phyloP scores from a whole-genome alignment of 768 basidiomycete genomes.

The Panaeolus cyanescens region DNA sequence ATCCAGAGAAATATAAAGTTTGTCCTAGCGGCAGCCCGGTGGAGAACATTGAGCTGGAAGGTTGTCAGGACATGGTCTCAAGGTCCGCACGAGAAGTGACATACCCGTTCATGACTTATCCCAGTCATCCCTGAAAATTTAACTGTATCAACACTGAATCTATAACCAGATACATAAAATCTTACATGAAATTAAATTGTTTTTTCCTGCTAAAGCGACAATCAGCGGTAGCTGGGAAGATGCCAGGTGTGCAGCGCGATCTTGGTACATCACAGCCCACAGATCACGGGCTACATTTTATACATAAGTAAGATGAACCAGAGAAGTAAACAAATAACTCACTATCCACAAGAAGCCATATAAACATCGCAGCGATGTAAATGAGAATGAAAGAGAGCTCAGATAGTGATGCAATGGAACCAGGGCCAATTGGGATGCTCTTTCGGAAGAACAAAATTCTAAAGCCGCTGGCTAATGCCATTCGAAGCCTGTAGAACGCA shows the following conservation, averaged over 20 bases:
- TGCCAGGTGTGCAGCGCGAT: constrained; percentile 42
- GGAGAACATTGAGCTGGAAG: constrained; percentile 43
- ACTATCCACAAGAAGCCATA: constrained; percentile 49
- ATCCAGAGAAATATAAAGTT: constrained; percentile 44
- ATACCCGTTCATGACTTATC: constrained; percentile 52
- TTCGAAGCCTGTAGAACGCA: constrained; percentile 28
- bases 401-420: constrained; percentile 33
- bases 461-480: constrained; percentile 43
- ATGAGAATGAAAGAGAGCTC: constrained; percentile 48
- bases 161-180: neutral
- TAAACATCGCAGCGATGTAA: constrained; percentile 47
- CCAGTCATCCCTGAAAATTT: constrained; percentile 47
- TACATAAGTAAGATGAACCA: constrained; percentile 17
- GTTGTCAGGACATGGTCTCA: neutral
- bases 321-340: constrained; percentile 17
- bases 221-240: constrained; percentile 52
- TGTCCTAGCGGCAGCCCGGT: constrained; percentile 44
- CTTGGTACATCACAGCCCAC: constrained; percentile 34
- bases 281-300: constrained; percentile 31
- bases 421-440: constrained; percentile 44
- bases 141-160: neutral
- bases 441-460: constrained; percentile 51
- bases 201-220: constrained; percentile 57
- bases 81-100: neutral
- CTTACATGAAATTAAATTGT: constrained; percentile 56